phyloP scores from a whole-genome alignment of 2,329 filamentous ascomycete genomes.

The Colletotrichum liriopes region DNA sequence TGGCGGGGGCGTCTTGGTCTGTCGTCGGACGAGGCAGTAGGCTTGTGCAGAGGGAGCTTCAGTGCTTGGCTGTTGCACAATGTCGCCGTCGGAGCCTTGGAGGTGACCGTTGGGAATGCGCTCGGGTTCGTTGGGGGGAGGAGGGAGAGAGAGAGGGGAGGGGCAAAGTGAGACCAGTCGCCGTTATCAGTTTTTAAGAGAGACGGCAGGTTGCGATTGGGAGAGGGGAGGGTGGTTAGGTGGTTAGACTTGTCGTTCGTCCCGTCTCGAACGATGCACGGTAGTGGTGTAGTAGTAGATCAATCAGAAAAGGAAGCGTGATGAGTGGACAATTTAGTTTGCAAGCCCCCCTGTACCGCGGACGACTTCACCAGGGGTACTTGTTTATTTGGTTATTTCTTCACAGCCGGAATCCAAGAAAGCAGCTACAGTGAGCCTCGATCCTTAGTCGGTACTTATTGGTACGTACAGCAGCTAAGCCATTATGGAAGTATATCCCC shows the following conservation, averaged over 20 bases:
- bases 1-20: conserved; percentile 21
- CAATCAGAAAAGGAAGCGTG: conserved; percentile 29
- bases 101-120: conserved; percentile 30
- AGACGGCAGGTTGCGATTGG: conserved; percentile 11
- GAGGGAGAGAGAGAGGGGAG: neutral
- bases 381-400: conserved; percentile 10
- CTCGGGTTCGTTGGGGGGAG: conserved; percentile 4
- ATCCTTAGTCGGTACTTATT: neutral
- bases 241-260: conserved; percentile 34
- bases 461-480: neutral
- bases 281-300: conserved; percentile 8
- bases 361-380: conserved; percentile 9
- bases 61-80: conserved; percentile 12
- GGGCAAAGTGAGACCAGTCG: neutral
- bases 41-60: conserved; percentile 14
- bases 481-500: neutral
- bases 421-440: neutral
- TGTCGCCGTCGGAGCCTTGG: conserved; percentile 11
- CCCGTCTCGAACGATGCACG: conserved; percentile 33
- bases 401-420: neutral
- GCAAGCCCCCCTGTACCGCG: conserved; percentile 24
- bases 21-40: conserved; percentile 5
- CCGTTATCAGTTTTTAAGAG: conserved; percentile 17
- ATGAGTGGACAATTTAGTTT: conserved; percentile 32
- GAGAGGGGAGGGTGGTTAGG: conserved; percentile 16